These are phyloP conservation scores for Plasmopara viticola DNA, from an alignment of 352 stramenopile species.

Conservation along the genomic window DNA sequence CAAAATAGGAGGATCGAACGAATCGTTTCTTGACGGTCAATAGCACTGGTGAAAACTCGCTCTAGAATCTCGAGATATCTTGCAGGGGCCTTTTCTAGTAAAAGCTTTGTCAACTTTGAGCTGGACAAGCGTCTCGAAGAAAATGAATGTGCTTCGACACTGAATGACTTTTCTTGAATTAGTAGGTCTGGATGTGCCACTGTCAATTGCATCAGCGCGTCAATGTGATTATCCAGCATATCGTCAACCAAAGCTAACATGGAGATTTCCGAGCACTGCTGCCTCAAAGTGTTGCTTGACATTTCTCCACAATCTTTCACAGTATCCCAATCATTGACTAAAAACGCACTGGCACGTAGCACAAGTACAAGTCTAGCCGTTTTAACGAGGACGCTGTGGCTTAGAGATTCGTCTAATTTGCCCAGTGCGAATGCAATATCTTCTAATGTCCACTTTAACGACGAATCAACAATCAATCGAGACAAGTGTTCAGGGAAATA, in stretches of 20 bases:
- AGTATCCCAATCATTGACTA: constrained; percentile 25
- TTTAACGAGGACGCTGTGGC: constrained; percentile 45
- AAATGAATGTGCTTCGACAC: constrained; percentile 1
- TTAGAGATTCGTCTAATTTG: constrained; percentile 40
- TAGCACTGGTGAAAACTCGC: constrained; percentile 43
- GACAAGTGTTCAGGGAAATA: constrained; percentile 71
- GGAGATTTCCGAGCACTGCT: constrained; percentile 31
- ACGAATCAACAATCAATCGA: constrained; percentile 63
- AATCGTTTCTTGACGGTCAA: constrained; percentile 49
- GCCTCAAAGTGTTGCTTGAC: constrained; percentile 9
- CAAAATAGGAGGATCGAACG: constrained; percentile 47
- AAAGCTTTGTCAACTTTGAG: constrained; percentile 41
- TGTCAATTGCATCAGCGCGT: constrained; percentile 47
- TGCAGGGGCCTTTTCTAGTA: constrained; percentile 35
- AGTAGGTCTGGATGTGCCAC: constrained; percentile 61
- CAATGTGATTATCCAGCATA: constrained; percentile 36
- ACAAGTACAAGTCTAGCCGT: constrained; percentile 64
- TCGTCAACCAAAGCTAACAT: constrained; percentile 34
- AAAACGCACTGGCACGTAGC: constrained; percentile 32
- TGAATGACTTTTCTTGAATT: constrained; percentile 15
- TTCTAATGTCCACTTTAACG: constrained; percentile 59
- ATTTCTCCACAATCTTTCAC: constrained; percentile 8
- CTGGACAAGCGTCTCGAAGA: constrained; percentile 18
- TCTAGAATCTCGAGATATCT: constrained; percentile 52
- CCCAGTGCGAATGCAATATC: constrained; percentile 64